Conservation (phyloP, 371 early-diverging fungal species). For the Entomophthora muscae region DNA sequence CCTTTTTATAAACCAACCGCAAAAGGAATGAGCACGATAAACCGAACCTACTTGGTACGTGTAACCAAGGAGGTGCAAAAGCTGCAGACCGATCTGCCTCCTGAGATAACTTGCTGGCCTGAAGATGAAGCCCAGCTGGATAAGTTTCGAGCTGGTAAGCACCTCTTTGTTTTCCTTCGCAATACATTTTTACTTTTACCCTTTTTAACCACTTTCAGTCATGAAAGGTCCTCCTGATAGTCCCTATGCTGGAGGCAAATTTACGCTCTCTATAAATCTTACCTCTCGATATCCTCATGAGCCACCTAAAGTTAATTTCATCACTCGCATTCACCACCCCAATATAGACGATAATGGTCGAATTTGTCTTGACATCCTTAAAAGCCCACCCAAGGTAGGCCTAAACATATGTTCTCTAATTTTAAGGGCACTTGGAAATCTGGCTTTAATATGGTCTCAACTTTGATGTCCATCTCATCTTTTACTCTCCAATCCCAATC, state of each 20-base stretch:
- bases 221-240: constrained; percentile 8
- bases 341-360: constrained; percentile 98
- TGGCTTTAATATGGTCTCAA: constrained; percentile 13
- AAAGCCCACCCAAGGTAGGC: constrained; percentile 13
- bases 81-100: constrained; percentile 1
- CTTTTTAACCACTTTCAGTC: background rate
- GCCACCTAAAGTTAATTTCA: constrained; percentile 95
- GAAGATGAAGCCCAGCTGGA: background rate
- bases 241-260: constrained; percentile 4
- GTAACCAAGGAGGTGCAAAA: background rate
- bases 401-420: too few species aligned
- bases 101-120: constrained; percentile 1
- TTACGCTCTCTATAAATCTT: background rate
- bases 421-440: constrained; percentile 17
- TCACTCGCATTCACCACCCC: constrained; percentile 97
- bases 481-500: constrained; percentile 16
- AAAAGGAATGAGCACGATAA: background rate
- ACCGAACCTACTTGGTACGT: background rate
- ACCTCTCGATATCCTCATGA: constrained; percentile 64
- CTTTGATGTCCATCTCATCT: constrained; percentile 13
- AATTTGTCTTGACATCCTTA: constrained; percentile 62
- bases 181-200: background rate
- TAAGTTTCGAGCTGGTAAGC: background rate
- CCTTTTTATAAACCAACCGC: too few species aligned
- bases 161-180: too few species aligned